phyloP scores from a whole-genome alignment of 2,329 filamentous ascomycete genomes.

The Sordariomycetes sp. region DNA sequence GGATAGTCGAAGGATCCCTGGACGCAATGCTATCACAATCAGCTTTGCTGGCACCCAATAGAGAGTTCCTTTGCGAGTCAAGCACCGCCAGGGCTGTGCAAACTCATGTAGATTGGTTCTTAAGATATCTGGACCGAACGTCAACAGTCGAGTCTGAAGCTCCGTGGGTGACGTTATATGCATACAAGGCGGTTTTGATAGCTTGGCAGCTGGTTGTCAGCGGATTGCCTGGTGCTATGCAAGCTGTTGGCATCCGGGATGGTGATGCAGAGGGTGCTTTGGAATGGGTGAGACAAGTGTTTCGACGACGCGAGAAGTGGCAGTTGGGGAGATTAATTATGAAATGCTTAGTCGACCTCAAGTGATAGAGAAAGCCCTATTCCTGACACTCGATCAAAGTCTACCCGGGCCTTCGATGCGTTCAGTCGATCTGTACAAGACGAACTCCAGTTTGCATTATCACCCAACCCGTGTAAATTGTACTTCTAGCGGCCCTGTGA shows the following conservation, averaged over 20 bases:
- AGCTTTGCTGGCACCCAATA: conserved; percentile 18
- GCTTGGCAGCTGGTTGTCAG: conserved; percentile 25
- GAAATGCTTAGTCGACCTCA: conserved; percentile 18
- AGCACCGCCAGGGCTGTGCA: conserved; percentile 18
- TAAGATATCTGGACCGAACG: conserved; percentile 21
- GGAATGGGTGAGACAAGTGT: conserved; percentile 20
- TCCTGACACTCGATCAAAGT: no score
- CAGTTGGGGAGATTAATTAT: conserved; percentile 20
- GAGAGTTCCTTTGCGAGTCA: conserved; percentile 20
- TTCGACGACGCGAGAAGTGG: conserved; percentile 18
- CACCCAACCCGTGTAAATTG: no score
- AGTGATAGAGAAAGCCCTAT: no score
- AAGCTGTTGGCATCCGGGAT: conserved; percentile 16
- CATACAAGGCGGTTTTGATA: conserved; percentile 29
- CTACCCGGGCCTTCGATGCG: no score
- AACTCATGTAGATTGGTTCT: conserved; percentile 27
- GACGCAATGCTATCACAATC: conserved; percentile 22
- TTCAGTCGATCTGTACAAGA: no score
- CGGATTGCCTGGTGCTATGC: conserved; percentile 20
- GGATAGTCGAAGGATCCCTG: conserved; percentile 25
- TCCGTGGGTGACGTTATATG: conserved; percentile 27
- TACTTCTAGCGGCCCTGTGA: no score
- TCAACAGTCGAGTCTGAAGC: conserved; percentile 17
- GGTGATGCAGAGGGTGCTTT: conserved; percentile 17
- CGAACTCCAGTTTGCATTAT: no score